phyloP scores from a whole-genome alignment of 805 yeast species.

The Yarrowia yakushimensis region DNA sequence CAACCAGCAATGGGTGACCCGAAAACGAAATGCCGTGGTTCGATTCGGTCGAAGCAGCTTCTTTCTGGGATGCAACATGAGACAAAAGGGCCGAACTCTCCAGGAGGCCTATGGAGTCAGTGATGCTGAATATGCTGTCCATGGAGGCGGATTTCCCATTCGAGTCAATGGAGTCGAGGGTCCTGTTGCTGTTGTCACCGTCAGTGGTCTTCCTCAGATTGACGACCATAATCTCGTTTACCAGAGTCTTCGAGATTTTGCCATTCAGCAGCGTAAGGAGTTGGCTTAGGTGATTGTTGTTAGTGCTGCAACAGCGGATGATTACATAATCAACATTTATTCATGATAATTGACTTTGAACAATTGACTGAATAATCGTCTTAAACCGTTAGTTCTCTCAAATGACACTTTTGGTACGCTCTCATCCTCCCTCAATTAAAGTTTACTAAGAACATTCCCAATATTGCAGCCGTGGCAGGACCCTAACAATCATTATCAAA shows the following conservation, averaged over 20 bases:
- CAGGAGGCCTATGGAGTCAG: constrained; percentile 30
- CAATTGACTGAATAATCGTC: no score
- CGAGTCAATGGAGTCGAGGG: constrained; percentile 37
- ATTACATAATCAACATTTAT: background rate
- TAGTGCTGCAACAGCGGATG: no score
- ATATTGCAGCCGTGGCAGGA: constrained; percentile 4
- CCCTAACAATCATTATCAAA: background rate
- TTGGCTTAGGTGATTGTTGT: background rate
- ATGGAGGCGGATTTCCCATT: constrained; percentile 38
- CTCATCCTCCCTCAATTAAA: background rate
- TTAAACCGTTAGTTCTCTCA: no score
- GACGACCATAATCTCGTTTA: constrained; percentile 33
- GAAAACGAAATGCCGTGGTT: constrained; percentile 34
- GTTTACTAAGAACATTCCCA: background rate
- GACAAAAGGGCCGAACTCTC: constrained; percentile 30
- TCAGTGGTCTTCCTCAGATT: constrained; percentile 35
- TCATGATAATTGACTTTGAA: no score
- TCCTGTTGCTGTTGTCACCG: constrained; percentile 35
- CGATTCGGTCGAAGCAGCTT: constrained; percentile 34
- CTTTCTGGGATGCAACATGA: constrained; percentile 34
- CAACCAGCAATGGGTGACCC: constrained; percentile 35
- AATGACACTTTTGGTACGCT: no score
- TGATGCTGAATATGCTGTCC: constrained; percentile 33
- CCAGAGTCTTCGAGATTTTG: constrained; percentile 40
- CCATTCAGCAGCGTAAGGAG: constrained; percentile 12